Evolutionary conservation across 2,329 filamentous ascomycete genomes (phyloP).

Genomic region (Clonostachys solani): DNA sequence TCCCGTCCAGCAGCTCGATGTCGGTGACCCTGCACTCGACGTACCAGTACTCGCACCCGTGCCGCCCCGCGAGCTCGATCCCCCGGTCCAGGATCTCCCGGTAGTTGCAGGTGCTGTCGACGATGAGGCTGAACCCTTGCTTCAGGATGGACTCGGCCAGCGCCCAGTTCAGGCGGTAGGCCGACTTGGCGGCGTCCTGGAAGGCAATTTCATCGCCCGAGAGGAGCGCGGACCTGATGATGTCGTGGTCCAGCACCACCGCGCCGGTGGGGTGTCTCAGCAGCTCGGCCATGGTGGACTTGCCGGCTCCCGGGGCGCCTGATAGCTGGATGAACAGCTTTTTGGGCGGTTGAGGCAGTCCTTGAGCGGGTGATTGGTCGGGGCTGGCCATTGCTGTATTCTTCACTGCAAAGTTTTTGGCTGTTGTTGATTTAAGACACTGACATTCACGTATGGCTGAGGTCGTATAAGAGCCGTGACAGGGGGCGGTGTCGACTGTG

Average conservation of each 20-base stretch:
- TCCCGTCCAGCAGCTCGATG: not conserved
- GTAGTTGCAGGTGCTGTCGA: constrained; percentile 31
- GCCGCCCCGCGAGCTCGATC: constrained; percentile 12
- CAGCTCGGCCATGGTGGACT: constrained; percentile 25
- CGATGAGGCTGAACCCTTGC: constrained; percentile 24
- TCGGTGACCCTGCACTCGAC: not conserved
- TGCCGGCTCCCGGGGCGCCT: constrained; percentile 30
- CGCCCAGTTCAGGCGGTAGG: constrained; percentile 27
- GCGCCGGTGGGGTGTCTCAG: constrained; percentile 17
- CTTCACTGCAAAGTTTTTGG: too few species aligned
- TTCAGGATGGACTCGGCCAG: constrained; percentile 24
- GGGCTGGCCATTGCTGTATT: too few species aligned
- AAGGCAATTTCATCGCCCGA: constrained; percentile 15
- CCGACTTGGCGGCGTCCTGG: constrained; percentile 17
- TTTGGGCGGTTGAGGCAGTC: not conserved
- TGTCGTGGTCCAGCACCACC: constrained; percentile 28
- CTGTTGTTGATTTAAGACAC: too few species aligned
- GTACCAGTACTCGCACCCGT: not conserved
- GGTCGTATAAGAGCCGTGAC: too few species aligned
- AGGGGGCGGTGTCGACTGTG: too few species aligned
- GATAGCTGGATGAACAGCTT: constrained; percentile 21
- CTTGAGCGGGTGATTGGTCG: too few species aligned
- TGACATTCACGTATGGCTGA: too few species aligned
- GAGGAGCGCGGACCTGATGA: constrained; percentile 24
- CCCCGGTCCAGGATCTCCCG: constrained; percentile 20